Conservation (phyloP, 345 rosid genomes). For the Rubroshorea leprosula region DNA sequence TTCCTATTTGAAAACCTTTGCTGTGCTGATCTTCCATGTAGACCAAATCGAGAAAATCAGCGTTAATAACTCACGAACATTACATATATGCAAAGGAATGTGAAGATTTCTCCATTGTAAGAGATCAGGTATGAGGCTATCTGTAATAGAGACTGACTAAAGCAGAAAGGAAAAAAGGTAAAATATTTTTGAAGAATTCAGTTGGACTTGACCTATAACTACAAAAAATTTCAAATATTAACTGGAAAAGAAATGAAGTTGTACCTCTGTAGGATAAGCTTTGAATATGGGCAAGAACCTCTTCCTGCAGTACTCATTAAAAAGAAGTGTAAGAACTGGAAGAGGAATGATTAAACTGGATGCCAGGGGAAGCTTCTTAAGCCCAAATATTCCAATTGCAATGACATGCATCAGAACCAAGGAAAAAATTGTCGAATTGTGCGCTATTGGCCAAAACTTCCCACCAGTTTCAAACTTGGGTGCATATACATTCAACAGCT, state of each 20-base stretch:
- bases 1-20: background rate
- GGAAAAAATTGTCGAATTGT: conserved; percentile 61
- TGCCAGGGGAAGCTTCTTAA: conserved; percentile 71
- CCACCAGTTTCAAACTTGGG: conserved; percentile 76
- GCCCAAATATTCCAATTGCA: conserved; percentile 79
- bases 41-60: conserved; percentile 4
- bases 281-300: conserved; percentile 62
- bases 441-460: conserved; percentile 79
- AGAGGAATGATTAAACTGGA: conserved; percentile 70
- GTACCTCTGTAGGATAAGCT: conserved; percentile 80
- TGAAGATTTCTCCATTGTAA: too few relatives aligned
- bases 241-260: background rate
- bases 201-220: too few relatives aligned
- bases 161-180: too few relatives aligned
- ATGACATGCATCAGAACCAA: conserved; percentile 80
- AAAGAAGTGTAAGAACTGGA: conserved; percentile 70
- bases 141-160: too few relatives aligned
- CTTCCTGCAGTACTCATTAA: conserved; percentile 68
- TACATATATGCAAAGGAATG: too few relatives aligned
- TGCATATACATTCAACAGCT: conserved; percentile 75
- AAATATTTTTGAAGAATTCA: too few relatives aligned
- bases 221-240: background rate
- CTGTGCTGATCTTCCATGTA: background rate
- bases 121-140: too few relatives aligned
- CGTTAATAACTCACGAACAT: conserved; percentile 11